Base-by-base conservation (phyloP, 331 rosid species). In the Pyracantha coccinea region DNA sequence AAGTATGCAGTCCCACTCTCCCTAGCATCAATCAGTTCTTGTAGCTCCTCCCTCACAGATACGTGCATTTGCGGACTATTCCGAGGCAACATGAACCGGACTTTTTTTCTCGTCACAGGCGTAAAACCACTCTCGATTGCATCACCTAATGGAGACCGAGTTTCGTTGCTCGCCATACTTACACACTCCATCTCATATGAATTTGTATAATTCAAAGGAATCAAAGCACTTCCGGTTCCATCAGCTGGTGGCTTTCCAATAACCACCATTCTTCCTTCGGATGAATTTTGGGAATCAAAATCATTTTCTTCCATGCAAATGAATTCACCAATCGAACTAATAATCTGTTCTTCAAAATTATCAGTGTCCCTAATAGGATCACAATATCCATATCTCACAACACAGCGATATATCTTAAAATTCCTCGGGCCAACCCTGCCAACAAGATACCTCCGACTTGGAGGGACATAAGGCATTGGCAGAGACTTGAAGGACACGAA, bases 1-100 rank as follows among this genome's bases (percentile, higher is more conserved):
- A 92, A 86, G 79, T 92, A 92, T 27, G 97, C 93, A 55, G 96
- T 85, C 0, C 97, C 97, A 70, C 92, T 92, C 82, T 92, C 96
- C 83, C 96, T 84, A 0, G 97, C 92, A 82, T 92, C 89, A 70
- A 88, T 75, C 25, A 92, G 83, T 65, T 81, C 93, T 69, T 82
- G 78, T 1, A 89, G 85, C 83, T 89, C 96, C 58, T 83, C 80
- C 86, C 90, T 85, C 2, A 88, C 93, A 60, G 72, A 74, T 55
- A 53, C 72, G 29, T 52, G 77, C 93, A 89, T 81, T 75, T 84
- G 85, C 31, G 92, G 96, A 80, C 92, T 79, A 68, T 80, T 66
- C 1, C 79, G 73, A 41, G 97, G 96, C 86, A 92, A 53, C 88
- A 77, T 78, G 78, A 89, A 92, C 29, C 93, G 70, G 7, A 92